Evolutionary conservation across 192 early-diverging fungal species (phyloP), one percentile per base, ranked within the genome.

Genomic region (Rhizophagus prolifer): DNA sequence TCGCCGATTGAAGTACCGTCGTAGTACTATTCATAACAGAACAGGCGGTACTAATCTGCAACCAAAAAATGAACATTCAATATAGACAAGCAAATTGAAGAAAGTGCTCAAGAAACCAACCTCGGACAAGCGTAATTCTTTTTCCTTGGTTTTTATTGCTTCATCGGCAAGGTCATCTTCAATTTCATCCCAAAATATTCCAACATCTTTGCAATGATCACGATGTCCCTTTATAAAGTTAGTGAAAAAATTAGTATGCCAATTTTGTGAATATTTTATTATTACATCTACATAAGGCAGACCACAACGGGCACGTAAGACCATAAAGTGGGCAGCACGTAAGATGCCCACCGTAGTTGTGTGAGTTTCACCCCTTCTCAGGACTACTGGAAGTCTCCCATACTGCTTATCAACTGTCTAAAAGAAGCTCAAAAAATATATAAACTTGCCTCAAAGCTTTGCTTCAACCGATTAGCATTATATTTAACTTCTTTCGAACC

Each of bases 121-220:
- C 65, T 67, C 34, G 4, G 31, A 28, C 14, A 67, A 67, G 12
- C 30, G 30, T 41, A 67, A 21, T 13, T 67, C 65, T 67, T n/a
- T n/a, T n/a, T n/a, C n/a, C n/a, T n/a, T n/a, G n/a, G n/a, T 67
- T 67, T 41, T 67, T 34, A 67, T 67, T 67, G 30, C 30, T 38
- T 38, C 21, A 60, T 60, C n/a, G 25, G 59, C 59, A 60, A 60
- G 59, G 13, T 67, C 30, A 28, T 36, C n/a, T 36, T 67, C 12
- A 5, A 67, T 67, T 0, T 67, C 38, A 67, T 67, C 34, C 65
- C 34, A 67, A 36, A 67, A 67, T 41, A 67, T n/a, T 12, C 12
- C 19, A 7, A 67, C 12, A 67, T 67, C 65, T 19, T 67, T 60
- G 9, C n/a, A 41, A 31, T 31, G 6, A 31, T 67, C 12, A 5